Evolutionary conservation across 140 eudicot genomes (phyloP), one percentile per base, ranked within the genome.

Genomic region (Stevia rebaudiana): DNA sequence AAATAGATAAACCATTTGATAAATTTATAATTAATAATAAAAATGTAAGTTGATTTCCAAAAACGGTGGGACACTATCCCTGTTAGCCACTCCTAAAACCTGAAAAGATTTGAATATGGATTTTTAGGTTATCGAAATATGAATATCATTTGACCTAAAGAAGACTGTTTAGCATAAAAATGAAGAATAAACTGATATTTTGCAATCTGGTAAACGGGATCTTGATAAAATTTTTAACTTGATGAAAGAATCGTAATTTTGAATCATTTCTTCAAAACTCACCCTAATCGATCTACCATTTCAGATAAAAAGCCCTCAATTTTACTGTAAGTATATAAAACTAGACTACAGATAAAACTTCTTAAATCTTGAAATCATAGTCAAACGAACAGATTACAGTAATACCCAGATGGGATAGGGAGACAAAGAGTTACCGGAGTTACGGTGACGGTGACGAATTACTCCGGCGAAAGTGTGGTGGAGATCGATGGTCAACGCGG

Each of bases 401-500:
- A 56, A 43, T 39, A 33, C 12, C 18, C 24, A 61, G 46, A 55
- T 68, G 9, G 39, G 28, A 61, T 61, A 22, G 24, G 60, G 40
- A 39, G 22, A 40, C 24, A 6, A 48, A 18, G 15, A 62, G 48
- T 71, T 71, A 71, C 76, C 76, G 44, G 36, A 11, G 13, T 71
- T 61, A 70, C 76, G 44, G 36, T 7, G 13, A 59, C n/a, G 68
- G 54, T 9, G 56, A 1, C 37, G 53, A 44, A 2, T 4, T 8
- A 21, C 35, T 69, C 56, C 56, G 56, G 56, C 8, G 60, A 53
- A 53, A 24, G 3, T 24, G 61, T 51, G 63, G 75, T 6, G 58
- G 31, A 46, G 69, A 28, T 47, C 54, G 68, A 39, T 48, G 60
- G 76, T 71, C 63, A 71, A 61, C 63, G 59, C 24, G 70, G 21